Base-by-base conservation (phyloP, 371 early-diverging fungal genomes). In the Chytridiales sp. region DNA sequence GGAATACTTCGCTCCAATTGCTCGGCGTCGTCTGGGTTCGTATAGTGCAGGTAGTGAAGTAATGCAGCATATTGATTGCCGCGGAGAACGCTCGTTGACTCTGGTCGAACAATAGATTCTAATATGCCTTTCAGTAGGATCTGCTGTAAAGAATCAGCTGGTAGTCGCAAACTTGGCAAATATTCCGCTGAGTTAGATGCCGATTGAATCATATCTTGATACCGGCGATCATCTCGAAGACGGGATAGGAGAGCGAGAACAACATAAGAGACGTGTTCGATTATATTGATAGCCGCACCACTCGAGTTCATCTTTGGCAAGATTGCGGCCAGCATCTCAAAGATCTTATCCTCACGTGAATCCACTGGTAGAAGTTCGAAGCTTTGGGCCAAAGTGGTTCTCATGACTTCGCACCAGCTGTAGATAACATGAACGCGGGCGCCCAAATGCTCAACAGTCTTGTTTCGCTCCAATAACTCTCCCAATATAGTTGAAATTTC, bases 21-120 rank as follows among this genome's bases (percentile, higher is more conserved):
- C n/a, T 63, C 56, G 0, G 40, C 26, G 13, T 66, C 64, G 30
- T 68, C 62, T 1, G 70, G 66, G 43, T 57, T 66, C 1, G 79
- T 73, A 72, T 82, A 88, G 55, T 83, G 81, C 31, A 93, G 68
- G 51, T 88, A 86, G 52, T 82, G 80, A 49, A 88, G 78, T 34
- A 95, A 63, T 0, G 90, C 80, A 21, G 86, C 77, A 73, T 94
- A 95, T 55, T 92, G 67, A 69, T 93, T 91, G 27, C 91, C 91
- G 1, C 97, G 85, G 26, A 89, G 70, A 8, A 77, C 77, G 17
- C 85, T 70, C 3, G 85, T 78, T 1, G 83, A 73, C 4, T 82
- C 84, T 0, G 85, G 70, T 13, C 76, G 76, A 40, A 83, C 71
- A 26, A 89, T 85, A 13, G 87, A 81, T 13, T 81, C 79, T 22